These are phyloP conservation scores for Ophiocordyceps camponoti-leonardi DNA, from an alignment of 2,329 filamentous ascomycete species.

Conservation along the genomic window DNA sequence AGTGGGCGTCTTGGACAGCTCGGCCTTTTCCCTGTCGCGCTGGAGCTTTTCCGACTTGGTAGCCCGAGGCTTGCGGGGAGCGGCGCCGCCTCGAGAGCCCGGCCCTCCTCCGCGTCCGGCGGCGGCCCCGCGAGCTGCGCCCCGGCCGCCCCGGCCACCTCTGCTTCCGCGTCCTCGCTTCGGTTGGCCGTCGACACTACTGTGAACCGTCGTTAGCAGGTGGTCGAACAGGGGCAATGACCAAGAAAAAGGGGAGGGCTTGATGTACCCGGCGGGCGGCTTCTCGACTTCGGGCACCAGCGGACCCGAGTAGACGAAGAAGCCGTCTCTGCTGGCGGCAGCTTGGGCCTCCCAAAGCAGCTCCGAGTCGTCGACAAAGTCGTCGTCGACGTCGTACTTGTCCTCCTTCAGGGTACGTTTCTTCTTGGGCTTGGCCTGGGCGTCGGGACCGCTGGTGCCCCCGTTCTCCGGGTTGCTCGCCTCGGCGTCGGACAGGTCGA, in stretches of 20 bases:
- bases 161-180: slow-evolving; percentile 45
- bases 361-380: slow-evolving; percentile 86
- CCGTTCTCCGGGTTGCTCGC: slow-evolving; percentile 83
- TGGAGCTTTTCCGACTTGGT: slow-evolving; percentile 74
- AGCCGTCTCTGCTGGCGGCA: slow-evolving; percentile 84
- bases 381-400: slow-evolving; percentile 69
- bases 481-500: slow-evolving; percentile 57
- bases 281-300: slow-evolving; percentile 78
- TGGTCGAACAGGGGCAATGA: not conserved
- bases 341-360: slow-evolving; percentile 90
- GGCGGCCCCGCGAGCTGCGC: slow-evolving; percentile 39
- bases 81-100: slow-evolving; percentile 58
- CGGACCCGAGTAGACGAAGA: slow-evolving; percentile 94
- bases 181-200: slow-evolving; percentile 54
- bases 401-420: slow-evolving; percentile 68
- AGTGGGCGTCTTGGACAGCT: slow-evolving; percentile 20
- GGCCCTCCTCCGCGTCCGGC: slow-evolving; percentile 34
- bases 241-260: not conserved
- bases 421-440: slow-evolving; percentile 51
- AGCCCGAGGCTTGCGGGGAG: slow-evolving; percentile 64
- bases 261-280: slow-evolving; percentile 33
- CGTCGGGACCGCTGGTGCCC: slow-evolving; percentile 40
- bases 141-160: slow-evolving; percentile 38
- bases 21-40: slow-evolving; percentile 66
- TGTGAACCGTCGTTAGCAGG: slow-evolving; percentile 15